phyloP scores from a whole-genome alignment of 2,329 filamentous ascomycete species.

The Venturia pyrina region DNA sequence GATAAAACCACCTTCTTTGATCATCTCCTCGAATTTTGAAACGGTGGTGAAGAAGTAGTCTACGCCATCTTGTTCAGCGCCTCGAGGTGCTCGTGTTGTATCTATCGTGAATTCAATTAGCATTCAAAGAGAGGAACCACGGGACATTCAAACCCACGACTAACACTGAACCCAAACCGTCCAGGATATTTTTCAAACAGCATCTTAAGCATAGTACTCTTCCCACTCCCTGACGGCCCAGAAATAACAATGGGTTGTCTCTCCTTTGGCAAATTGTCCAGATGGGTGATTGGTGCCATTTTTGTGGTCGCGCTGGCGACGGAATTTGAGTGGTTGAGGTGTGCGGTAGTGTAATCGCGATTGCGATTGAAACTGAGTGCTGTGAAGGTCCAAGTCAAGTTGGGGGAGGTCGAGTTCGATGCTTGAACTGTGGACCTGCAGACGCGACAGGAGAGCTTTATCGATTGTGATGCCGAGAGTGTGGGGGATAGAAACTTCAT shows the following conservation, averaged over 20 bases:
- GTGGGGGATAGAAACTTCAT: background rate
- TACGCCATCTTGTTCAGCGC: conserved; percentile 63
- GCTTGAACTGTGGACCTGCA: background rate
- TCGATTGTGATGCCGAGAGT: background rate
- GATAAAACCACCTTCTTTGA: conserved; percentile 64
- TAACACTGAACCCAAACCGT: conserved; percentile 53
- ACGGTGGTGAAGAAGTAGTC: conserved; percentile 73
- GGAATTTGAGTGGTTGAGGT: background rate
- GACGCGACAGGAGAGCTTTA: background rate
- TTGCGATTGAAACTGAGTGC: background rate
- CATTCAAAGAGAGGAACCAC: conserved; percentile 15
- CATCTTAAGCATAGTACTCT: conserved; percentile 67
- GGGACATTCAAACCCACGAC: conserved; percentile 17
- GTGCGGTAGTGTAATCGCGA: background rate
- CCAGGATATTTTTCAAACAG: conserved; percentile 58
- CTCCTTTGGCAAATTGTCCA: conserved; percentile 2
- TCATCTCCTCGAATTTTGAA: conserved; percentile 57
- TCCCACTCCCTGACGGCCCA: conserved; percentile 70
- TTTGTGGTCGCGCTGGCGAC: background rate
- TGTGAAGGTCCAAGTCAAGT: background rate
- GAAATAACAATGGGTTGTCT: conserved; percentile 63
- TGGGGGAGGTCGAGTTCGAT: background rate
- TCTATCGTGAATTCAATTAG: conserved; percentile 35
- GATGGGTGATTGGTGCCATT: conserved; percentile 4
- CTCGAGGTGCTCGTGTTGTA: conserved; percentile 69